Evolutionary conservation across 2,329 filamentous ascomycete species (phyloP), one percentile per base, ranked within the genome.

Genomic region (Microcyclospora pomicola): DNA sequence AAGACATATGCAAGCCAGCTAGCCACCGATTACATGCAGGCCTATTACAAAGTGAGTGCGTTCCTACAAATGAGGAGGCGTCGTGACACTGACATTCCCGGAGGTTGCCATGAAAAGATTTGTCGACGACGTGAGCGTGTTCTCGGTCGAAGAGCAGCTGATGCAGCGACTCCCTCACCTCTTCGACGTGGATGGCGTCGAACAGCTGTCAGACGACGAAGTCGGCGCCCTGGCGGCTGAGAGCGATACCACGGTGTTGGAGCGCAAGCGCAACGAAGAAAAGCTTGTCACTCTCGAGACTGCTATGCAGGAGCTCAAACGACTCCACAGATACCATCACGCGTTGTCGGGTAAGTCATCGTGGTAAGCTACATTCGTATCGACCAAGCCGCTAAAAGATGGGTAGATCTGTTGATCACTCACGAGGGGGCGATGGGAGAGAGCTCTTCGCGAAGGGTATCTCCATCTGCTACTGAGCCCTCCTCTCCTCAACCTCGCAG

Each of bases 81-180:
- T 24, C 30, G 29, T 15, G 6, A 31, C 9, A 27, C 27, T 36
- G 9, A 24, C 19, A 7, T 24, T 24, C 19, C 7, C 19, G 12
- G 32, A 64, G 62, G 61, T 66, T 34, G 61, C 63, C 2, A 37
- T 60, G 24, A 62, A 63, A 44, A 58, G 44, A 2, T 49, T 64
- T 31, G 49, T 66, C 31, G 61, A 67, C 42, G 55, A 64, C 41
- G 49, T 66, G 42, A 53, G 52, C 19, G 53, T 55, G 6, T 49
- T 62, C 13, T 62, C 56, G 0, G 46, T 66, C 14, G 62, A 65
- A 47, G 37, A 46, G 5, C 28, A 33, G 11, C 31, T 40, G 3
- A 19, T 36, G 6, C 9, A 14, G 9, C 10, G 13, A 19, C 12
- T 38, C 6, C 15, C 15, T 10, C 15, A 13, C 2, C 31, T 38